Percentiles rank a stretch among this genome's conserved stretches.
Evolutionary conservation across 2,329 filamentous ascomycete genomes (phyloP).

Genomic region (Cercospora citrullina): DNA sequence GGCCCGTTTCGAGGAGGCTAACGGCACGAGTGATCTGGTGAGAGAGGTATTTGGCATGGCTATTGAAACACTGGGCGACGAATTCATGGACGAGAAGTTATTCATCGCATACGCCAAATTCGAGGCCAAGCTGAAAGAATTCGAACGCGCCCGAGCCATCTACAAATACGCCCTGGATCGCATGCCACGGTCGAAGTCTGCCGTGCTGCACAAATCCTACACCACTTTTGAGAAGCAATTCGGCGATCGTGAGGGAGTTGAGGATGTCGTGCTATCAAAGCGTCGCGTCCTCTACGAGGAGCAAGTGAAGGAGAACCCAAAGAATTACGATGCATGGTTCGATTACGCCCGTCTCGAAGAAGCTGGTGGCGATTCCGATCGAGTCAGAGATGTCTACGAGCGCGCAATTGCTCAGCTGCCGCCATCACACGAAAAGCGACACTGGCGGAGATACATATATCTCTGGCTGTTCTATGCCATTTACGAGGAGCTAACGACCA

Average conservation of each 20-base stretch:
- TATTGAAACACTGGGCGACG: slow-evolving; percentile 85
- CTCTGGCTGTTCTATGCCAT: slow-evolving; percentile 97
- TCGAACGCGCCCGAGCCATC: slow-evolving; percentile 88
- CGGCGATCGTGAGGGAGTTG: slow-evolving; percentile 87
- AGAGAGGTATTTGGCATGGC: slow-evolving; percentile 87
- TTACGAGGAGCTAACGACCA: slow-evolving; percentile 86
- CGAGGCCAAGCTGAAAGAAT: slow-evolving; percentile 91
- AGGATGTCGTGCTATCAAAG: slow-evolving; percentile 94
- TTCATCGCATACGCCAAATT: slow-evolving; percentile 96
- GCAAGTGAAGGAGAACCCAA: slow-evolving; percentile 86
- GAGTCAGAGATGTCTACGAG: slow-evolving; percentile 90
- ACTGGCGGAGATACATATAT: slow-evolving; percentile 97
- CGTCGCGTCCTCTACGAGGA: slow-evolving; percentile 91
- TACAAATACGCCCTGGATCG: slow-evolving; percentile 96
- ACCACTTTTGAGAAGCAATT: slow-evolving; percentile 99
- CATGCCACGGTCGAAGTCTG: slow-evolving; percentile 81
- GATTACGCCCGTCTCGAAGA: slow-evolving; percentile 93
- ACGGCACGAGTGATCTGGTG: slow-evolving; percentile 86
- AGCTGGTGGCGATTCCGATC: slow-evolving; percentile 74
- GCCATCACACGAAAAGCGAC: slow-evolving; percentile 91
- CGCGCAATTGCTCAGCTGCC: slow-evolving; percentile 93
- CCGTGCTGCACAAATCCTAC: slow-evolving; percentile 85
- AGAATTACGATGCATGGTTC: slow-evolving; percentile 97
- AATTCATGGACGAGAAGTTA: slow-evolving; percentile 93
- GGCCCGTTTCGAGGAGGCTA: slow-evolving; percentile 96